Base-by-base conservation (phyloP, 148 eudicot species). In the Camellia granthamiana region DNA sequence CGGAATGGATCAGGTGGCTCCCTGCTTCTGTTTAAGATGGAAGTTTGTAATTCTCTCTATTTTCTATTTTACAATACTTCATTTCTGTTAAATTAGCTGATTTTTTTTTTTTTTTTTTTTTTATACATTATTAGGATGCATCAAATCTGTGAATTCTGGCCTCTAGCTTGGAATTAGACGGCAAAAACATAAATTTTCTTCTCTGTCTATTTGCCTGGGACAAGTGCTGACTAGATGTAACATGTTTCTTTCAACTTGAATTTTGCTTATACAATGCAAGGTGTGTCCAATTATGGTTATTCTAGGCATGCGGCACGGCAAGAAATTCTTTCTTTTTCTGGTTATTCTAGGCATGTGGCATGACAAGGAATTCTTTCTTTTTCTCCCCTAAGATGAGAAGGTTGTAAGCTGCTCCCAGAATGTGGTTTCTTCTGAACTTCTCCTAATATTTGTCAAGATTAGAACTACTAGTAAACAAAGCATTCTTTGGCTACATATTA, bases 1-100 rank as follows among this genome's bases (percentile, higher is more conserved):
- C 93, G 91, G 99, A 92, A 89, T 72, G 88, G 72, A 30, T 81
- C 86, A 83, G 97, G 97, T 95, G 75, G 86, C 56, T 72, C 41
- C 67, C 74, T 64, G 64, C 62, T 78, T 46, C 77, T 41, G 13
- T 41, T 81, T 79, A 65, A 15, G 0, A 8, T 49, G 23, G 76
- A 55, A 44, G 54, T 23, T 71, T 44, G 30, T 51, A 5, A 16
- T 79, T 43, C 63, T 51, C 6, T 58, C 13, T 19, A 13, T 30
- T 63, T 73, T 80, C 56, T 2, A 41, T 12, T 23, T 44, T 71
- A 6, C 11, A 42, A 1, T 16, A 3, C 64, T 54, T 4, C 1
- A 66, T 56, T 73, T 59, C 65, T 5, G 5, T 11, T 30, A 30
- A 30, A 30, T 30, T 30, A 30, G 38, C 38, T 30, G 38, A 30